Evolutionary conservation across 2,329 filamentous ascomycete genomes (phyloP), one percentile per base, ranked within the genome.

Genomic region (Botrytis squamosa): DNA sequence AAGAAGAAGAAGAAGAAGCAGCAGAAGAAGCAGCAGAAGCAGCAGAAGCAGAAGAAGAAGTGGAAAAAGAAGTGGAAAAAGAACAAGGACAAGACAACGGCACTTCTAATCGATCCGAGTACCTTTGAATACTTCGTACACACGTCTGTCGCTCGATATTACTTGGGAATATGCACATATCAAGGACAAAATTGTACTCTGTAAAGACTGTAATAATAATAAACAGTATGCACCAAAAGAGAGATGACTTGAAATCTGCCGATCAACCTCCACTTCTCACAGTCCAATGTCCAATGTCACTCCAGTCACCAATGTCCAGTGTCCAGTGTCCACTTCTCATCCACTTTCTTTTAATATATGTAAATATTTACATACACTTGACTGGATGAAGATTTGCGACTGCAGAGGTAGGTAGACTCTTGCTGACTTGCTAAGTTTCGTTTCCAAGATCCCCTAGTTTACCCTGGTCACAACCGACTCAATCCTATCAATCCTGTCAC

Each of bases 181-280:
- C 38, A 10, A 63, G 60, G 38, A 38, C 60, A 20, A 42, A 64
- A 44, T 22, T n/a, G 14, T 10, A 18, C 5, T 52, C 52, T 29
- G 5, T 29, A 29, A 29, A 29, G 29, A 29, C 29, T 29, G 29
- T 16, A 29, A 52, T 29, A 18, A 55, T 29, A 18, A 55, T 29
- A 55, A 55, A 55, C 52, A 42, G 44, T n/a, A 12, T 42, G 62
- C 29, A 29, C 36, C 36, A 40, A 63, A 40, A 18, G 62, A 64
- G 38, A 42, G 62, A 40, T 68, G 49, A 49, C 25, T 68, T 57
- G 25, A 42, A 57, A 38, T 68, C 46, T 42, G 65, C 49, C 49
- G 66, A 68, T 68, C 66, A 57, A 57, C 66, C 66, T 68, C 66
- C 66, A 57, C 66, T 57, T 57, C 66, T 42, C 36, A 33, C 52